Conservation (phyloP, 2,329 filamentous ascomycete genomes). For the Fusarium verticillioides region DNA sequence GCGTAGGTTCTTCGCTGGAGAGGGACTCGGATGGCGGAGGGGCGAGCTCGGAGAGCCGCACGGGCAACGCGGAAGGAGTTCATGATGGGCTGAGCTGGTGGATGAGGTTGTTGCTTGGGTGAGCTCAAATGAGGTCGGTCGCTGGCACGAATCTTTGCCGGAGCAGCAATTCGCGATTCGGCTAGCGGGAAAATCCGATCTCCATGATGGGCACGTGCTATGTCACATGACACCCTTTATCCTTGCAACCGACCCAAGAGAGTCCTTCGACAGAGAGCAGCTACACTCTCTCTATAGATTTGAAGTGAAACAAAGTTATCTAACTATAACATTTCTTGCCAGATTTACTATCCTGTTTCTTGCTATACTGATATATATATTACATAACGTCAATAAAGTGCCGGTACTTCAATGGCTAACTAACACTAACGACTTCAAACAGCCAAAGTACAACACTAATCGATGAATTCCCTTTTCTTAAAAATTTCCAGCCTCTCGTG, state of each 20-base stretch:
- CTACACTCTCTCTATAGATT: background rate
- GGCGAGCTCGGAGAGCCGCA: slow-evolving; percentile 85
- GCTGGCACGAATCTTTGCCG: slow-evolving; percentile 61
- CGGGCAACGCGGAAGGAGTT: slow-evolving; percentile 94
- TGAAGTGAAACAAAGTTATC: background rate
- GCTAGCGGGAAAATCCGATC: slow-evolving; percentile 56
- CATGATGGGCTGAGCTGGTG: slow-evolving; percentile 73
- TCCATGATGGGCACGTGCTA: slow-evolving; percentile 43
- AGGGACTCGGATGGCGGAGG: slow-evolving; percentile 78
- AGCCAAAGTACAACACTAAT: background rate
- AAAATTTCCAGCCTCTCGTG: background rate
- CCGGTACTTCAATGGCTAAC: background rate
- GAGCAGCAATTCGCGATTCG: slow-evolving; percentile 54
- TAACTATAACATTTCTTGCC: no score
- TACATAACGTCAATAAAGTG: background rate
- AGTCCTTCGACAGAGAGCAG: background rate
- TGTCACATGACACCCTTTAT: slow-evolving; percentile 44
- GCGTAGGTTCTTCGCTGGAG: slow-evolving; percentile 91
- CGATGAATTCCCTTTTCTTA: background rate
- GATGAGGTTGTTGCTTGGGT: slow-evolving; percentile 61
- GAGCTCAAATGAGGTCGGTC: slow-evolving; percentile 57
- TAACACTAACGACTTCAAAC: background rate
- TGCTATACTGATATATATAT: background rate
- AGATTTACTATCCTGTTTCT: background rate
- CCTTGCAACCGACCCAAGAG: background rate